A percentile compares a stretch with the other conserved stretches of the same genome.
phyloP scores from a whole-genome alignment of 2,329 filamentous ascomycete species.

The Talaromyces sp. region DNA sequence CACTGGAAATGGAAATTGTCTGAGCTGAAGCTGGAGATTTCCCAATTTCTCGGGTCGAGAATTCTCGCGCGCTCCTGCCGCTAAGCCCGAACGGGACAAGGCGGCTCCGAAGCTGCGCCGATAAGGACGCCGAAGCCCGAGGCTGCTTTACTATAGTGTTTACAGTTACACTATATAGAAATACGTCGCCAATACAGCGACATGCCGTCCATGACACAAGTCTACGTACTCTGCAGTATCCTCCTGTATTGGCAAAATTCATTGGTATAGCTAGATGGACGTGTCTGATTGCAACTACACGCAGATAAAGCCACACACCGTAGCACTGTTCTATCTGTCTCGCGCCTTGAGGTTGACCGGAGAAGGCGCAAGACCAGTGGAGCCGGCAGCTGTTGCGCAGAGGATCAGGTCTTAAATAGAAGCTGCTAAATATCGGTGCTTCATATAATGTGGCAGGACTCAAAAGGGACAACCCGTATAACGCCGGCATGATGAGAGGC shows the following conservation, averaged over 20 bases:
- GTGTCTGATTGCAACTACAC: neutral
- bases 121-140: neutral
- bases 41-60: neutral
- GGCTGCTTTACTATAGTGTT: neutral
- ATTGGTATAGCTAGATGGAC: neutral
- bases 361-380: neutral
- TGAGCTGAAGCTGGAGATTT: neutral
- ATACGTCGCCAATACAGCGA: neutral
- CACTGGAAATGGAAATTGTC: neutral
- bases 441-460: neutral
- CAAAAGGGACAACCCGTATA: constrained; percentile 7
- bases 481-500: constrained; percentile 8
- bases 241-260: neutral
- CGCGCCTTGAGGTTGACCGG: neutral
- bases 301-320: neutral
- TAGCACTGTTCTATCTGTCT: neutral
- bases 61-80: neutral
- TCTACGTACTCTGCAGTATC: neutral
- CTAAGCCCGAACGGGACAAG: neutral
- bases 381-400: neutral
- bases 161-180: too few species aligned
- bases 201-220: neutral
- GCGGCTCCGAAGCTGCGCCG: constrained; percentile 5
- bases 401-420: neutral
- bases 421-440: neutral